Evolutionary conservation across 1,139 yeast genomes (phyloP).

Genomic region (Suhomyces atakaporum): DNA sequence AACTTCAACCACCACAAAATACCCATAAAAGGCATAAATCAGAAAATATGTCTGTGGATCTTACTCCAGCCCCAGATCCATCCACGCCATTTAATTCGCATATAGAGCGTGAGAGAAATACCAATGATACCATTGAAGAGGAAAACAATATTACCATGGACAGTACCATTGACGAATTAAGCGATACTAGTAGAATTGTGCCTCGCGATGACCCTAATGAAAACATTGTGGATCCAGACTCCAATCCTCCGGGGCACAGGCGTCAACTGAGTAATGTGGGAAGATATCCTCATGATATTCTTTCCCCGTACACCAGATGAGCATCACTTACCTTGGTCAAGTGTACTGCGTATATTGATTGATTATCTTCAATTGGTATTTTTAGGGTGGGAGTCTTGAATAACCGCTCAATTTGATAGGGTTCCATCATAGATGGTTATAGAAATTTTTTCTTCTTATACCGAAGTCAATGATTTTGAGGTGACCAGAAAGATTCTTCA

Average conservation of each 20-base stretch:
- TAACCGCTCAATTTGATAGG: not conserved
- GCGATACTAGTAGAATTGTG: slow-evolving; percentile 10
- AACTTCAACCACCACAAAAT: slow-evolving; percentile 12
- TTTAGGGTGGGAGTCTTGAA: too few relatives aligned
- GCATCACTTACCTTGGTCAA: too few relatives aligned
- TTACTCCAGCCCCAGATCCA: slow-evolving; percentile 7
- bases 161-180: slow-evolving; percentile 14
- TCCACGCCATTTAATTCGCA: slow-evolving; percentile 10
- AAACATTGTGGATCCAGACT: slow-evolving; percentile 11
- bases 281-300: slow-evolving; percentile 23
- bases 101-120: slow-evolving; percentile 3
- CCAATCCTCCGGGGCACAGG: slow-evolving; percentile 16
- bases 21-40: slow-evolving; percentile 26
- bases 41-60: slow-evolving; percentile 20
- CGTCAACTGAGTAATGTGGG: slow-evolving; percentile 20
- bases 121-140: slow-evolving; percentile 15
- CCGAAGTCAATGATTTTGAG: too few relatives aligned
- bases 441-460: too few relatives aligned
- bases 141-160: slow-evolving; percentile 18
- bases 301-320: slow-evolving; percentile 14
- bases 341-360: too few relatives aligned
- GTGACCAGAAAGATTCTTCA: not conserved
- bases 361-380: too few relatives aligned
- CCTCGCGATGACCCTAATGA: slow-evolving; percentile 12
- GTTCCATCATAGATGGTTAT: not conserved